phyloP scores from a whole-genome alignment of 2,329 filamentous ascomycete genomes.

The Cladosporium sp. region DNA sequence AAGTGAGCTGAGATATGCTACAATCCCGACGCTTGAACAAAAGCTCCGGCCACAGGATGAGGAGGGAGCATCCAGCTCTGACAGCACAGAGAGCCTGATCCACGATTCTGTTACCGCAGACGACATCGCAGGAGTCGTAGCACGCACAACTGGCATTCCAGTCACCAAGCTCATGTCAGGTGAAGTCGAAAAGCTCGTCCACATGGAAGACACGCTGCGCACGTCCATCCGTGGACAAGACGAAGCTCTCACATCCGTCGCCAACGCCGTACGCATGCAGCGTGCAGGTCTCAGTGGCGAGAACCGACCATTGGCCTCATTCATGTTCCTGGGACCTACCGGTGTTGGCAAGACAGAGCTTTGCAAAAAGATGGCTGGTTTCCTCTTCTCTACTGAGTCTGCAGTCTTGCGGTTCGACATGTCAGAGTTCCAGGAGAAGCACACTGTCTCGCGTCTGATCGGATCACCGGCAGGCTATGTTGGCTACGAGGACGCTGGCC shows the following conservation, averaged over 20 bases:
- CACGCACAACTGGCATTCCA: constrained; percentile 86
- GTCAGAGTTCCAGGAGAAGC: constrained; percentile 96
- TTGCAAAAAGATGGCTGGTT: constrained; percentile 90
- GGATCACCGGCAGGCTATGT: constrained; percentile 92
- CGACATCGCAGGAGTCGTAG: constrained; percentile 90
- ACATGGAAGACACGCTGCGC: constrained; percentile 88
- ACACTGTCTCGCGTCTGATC: constrained; percentile 89
- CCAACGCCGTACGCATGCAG: constrained; percentile 90
- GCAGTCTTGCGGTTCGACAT: constrained; percentile 95
- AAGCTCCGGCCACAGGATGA: constrained; percentile 73
- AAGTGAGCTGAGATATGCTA: constrained; percentile 84
- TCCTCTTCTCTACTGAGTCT: constrained; percentile 86
- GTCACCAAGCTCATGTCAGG: constrained; percentile 88
- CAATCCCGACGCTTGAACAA: constrained; percentile 74
- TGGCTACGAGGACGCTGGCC: constrained; percentile 93
- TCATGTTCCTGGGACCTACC: constrained; percentile 96
- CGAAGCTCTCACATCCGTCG: constrained; percentile 84
- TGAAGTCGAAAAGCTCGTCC: constrained; percentile 88
- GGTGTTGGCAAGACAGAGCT: constrained; percentile 97
- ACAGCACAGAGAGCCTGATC: constrained; percentile 62
- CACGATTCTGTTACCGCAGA: constrained; percentile 95
- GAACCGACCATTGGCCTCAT: constrained; percentile 85
- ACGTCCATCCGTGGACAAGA: constrained; percentile 88
- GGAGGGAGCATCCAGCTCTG: constrained; percentile 27
- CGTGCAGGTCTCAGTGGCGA: constrained; percentile 87